phyloP scores from a whole-genome alignment of 441 rosid species.

The Populus trichocarpa region DNA sequence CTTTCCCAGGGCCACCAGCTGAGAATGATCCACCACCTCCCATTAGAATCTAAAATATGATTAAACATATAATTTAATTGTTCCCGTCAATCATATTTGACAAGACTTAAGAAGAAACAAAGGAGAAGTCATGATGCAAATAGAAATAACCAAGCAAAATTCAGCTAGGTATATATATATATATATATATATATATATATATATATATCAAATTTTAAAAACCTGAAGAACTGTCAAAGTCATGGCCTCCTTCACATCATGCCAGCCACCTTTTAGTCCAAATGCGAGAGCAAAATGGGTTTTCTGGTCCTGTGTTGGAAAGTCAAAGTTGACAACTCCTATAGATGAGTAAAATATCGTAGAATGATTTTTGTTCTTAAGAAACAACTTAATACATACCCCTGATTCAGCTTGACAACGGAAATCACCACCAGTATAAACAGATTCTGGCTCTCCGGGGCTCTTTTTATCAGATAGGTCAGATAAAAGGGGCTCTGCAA shows the following conservation, averaged over 20 bases:
- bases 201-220: constrained; percentile 9
- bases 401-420: constrained; percentile 76
- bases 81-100: background rate
- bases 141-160: background rate
- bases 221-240: constrained; percentile 90
- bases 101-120: background rate
- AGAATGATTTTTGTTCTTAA: background rate
- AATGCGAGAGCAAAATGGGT: constrained; percentile 94
- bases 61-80: background rate
- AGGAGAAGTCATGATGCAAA: background rate
- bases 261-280: constrained; percentile 95
- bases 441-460: constrained; percentile 60
- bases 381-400: constrained; percentile 35
- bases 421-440: constrained; percentile 84
- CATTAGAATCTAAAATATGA: constrained; percentile 63
- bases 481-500: constrained; percentile 78
- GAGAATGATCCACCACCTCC: constrained; percentile 99
- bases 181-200: background rate
- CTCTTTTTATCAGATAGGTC: constrained; percentile 54
- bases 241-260: constrained; percentile 68
- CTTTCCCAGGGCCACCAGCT: constrained; percentile 96
- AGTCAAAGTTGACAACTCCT: background rate
- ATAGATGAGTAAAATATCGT: background rate
- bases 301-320: constrained; percentile 27
- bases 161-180: background rate